Evolutionary conservation across 2,329 filamentous ascomycete species (phyloP), one percentile per base, ranked within the genome.

Genomic region (Penicillium oxalicum): DNA sequence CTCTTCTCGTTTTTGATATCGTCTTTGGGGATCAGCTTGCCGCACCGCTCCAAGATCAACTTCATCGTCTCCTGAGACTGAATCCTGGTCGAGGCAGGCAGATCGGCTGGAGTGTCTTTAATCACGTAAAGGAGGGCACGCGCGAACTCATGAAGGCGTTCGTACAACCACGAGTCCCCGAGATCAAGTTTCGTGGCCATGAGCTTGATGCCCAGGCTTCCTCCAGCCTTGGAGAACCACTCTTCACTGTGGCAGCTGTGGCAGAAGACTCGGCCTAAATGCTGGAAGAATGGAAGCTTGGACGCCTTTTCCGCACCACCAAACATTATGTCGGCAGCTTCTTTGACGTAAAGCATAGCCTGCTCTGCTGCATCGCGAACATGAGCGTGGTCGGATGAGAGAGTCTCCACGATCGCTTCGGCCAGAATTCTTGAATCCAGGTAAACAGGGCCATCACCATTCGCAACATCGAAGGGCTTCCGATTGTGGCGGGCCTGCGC

Each of bases 221-320:
- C 93, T 42, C 91, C 93, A 34, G 90, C 87, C 70, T 99, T 98
- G 45, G 91, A 91, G 64, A 95, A 98, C 93, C 94, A 99, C 61
- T 98, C 93, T 66, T 98, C 91, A 61, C 93, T 90, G 61, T 96
- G 91, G 67, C 93, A 98, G 56, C 88, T 90, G 66, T 98, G 93
- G 59, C 88, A 93, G 66, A 97, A 95, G 0, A 84, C 84, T 51
- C 83, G 86, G 35, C 86, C 85, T 5, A 98, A 76, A 61, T 91
- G 84, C 50, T 78, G 79, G 71, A 98, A 98, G 69, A 98, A 88
- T 0, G 86, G 82, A 7, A 98, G 77, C 48, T 83, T 83, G 32
- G 87, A 82, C 29, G 91, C 83, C 45, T 86, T 80, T 24, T 78
- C 79, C 35, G 84, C 75, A 0, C 81, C 82, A 2, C 91, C 91